A percentile compares a stretch with the other conserved stretches of the same genome.
Conservation (phyloP, 2,329 filamentous ascomycete genomes). For the Botrytis tulipae region DNA sequence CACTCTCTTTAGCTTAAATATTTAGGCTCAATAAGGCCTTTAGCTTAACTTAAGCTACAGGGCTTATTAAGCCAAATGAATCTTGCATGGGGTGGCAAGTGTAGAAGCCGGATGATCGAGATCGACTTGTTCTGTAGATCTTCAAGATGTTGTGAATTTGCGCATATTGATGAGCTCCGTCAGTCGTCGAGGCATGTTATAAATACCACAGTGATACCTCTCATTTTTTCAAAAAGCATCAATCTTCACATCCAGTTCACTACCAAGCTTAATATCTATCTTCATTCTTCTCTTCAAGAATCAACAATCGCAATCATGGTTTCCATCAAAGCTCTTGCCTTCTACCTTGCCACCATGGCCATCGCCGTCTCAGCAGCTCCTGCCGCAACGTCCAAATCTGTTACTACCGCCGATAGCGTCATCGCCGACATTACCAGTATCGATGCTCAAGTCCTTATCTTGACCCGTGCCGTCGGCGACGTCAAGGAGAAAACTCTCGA, state of each 20-base stretch:
- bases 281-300: background rate
- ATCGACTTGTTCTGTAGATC: background rate
- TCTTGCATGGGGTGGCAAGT: too few species aligned
- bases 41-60: too few species aligned
- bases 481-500: background rate
- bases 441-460: fast-evolving
- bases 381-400: too few species aligned
- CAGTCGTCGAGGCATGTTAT: background rate
- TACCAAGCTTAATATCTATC: background rate
- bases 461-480: background rate
- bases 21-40: too few species aligned
- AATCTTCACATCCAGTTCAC: background rate
- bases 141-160: background rate
- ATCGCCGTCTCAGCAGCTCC: background rate
- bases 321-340: background rate
- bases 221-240: background rate
- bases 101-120: background rate
- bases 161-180: background rate
- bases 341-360: background rate
- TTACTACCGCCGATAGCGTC: background rate
- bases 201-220: background rate
- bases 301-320: background rate
- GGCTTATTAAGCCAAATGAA: too few species aligned
- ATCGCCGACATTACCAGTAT: background rate
- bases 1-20: too few species aligned